Evolutionary conservation across 495 filamentous ascomycete genomes (phyloP), one percentile per base, ranked within the genome.

Genomic region (Staphylotrichum longicolle): DNA sequence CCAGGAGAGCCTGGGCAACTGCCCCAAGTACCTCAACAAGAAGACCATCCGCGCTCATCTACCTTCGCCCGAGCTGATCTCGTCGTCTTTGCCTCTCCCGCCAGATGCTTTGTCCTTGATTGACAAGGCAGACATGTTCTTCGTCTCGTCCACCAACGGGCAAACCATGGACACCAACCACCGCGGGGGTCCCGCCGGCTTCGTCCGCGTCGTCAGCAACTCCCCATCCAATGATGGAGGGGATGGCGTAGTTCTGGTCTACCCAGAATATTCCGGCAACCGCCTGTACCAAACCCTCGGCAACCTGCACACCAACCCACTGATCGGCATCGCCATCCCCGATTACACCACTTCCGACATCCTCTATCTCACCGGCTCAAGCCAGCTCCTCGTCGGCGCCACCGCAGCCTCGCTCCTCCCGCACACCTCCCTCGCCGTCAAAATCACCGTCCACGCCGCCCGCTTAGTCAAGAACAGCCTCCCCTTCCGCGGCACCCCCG

Each of bases 111-210:
- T 90, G 8, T 68, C 76, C 5, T 69, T 93, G 5, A 71, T 96
- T 11, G 70, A 63, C 8, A 82, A 85, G 63, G 83, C 89, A 20
- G 91, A 93, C 68, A 74, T 89, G 40, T 86, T 96, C 63, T 94
- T 96, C 70, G 75, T 94, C 15, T 86, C 88, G 33, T 86, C 83
- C 41, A 82, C 80, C 11, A 77, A 87, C 63, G 79, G 81, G n/a
- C 67, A 70, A 27, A 86, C 84, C 64, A 93, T 96, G 91, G 90
- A 93, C 70, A 88, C 86, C n/a, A 94, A 94, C 68, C 85, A 89
- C 63, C 83, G 91, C 32, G 90, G 91, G 42, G 90, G 91, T 0
- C 80, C 88, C 5, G 77, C 80, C 30, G 91, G 91, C 3, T 92
- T 93, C 72, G 75, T 91, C 7, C 80, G 90, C 32, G 75, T 92